These are phyloP conservation scores for Sporothrix curviconia DNA, from an alignment of 2,329 filamentous ascomycete genomes.

Conservation along the genomic window DNA sequence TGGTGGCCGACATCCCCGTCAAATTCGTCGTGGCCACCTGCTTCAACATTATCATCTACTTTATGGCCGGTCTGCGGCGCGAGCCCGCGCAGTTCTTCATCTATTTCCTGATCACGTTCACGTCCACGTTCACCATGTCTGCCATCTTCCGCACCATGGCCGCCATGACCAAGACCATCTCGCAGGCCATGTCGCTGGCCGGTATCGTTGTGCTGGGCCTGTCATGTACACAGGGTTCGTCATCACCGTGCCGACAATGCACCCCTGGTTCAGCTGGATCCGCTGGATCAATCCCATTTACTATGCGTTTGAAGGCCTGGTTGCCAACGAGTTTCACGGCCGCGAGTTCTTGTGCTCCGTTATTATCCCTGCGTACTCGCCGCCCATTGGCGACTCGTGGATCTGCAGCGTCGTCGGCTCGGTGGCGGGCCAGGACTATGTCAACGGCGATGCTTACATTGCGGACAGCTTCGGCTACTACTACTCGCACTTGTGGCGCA, in stretches of 20 bases:
- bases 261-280: constrained; percentile 75
- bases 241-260: constrained; percentile 59
- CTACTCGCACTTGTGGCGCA: constrained; percentile 58
- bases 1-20: constrained; percentile 79
- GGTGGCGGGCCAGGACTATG: constrained; percentile 33
- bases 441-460: constrained; percentile 42
- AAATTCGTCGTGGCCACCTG: constrained; percentile 66
- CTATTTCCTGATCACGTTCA: constrained; percentile 70
- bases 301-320: constrained; percentile 72
- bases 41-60: constrained; percentile 79
- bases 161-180: constrained; percentile 63
- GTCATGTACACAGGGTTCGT: constrained; percentile 67
- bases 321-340: constrained; percentile 70
- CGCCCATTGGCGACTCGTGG: constrained; percentile 31
- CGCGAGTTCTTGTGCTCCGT: constrained; percentile 50
- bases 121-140: constrained; percentile 69
- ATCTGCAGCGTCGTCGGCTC: constrained; percentile 56
- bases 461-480: constrained; percentile 50
- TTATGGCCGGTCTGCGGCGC: constrained; percentile 74
- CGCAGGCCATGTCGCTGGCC: constrained; percentile 55
- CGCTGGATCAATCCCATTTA: constrained; percentile 72
- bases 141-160: constrained; percentile 80
- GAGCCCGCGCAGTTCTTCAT: constrained; percentile 75
- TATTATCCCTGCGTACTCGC: constrained; percentile 40
- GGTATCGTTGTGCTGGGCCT: constrained; percentile 57